A percentile compares a stretch with the other conserved stretches of the same genome.
Evolutionary conservation across 441 rosid genomes (phyloP).

Genomic region (Biscutella auriculata): DNA sequence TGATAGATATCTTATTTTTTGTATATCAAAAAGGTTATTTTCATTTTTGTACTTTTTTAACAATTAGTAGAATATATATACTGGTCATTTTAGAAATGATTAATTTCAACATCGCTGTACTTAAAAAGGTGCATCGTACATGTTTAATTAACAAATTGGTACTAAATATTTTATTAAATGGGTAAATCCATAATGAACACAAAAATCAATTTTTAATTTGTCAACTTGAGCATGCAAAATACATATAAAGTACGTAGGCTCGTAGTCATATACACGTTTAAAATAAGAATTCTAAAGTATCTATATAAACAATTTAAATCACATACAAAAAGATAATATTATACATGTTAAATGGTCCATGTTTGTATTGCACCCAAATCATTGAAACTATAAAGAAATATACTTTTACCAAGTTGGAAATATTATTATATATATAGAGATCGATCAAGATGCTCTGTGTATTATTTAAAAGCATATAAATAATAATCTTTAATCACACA

Average conservation of each 20-base stretch:
- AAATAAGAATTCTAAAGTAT: slow-evolving; percentile 3
- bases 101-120: too few relatives aligned
- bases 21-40: too few relatives aligned
- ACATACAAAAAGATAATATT: neutral
- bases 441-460: neutral
- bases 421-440: neutral
- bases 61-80: too few relatives aligned
- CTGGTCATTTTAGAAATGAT: too few relatives aligned
- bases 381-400: neutral
- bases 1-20: too few relatives aligned
- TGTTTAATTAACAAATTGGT: too few relatives aligned
- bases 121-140: too few relatives aligned
- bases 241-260: neutral
- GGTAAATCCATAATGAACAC: neutral
- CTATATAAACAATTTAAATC: neutral
- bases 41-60: too few relatives aligned
- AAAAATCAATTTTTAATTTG: too few relatives aligned
- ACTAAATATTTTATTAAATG: neutral
- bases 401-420: neutral
- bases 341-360: slow-evolving; percentile 9
- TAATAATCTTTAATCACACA: neutral
- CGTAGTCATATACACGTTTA: slow-evolving; percentile 10
- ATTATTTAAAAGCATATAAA: neutral
- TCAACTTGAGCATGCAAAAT: neutral
- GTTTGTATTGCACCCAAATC: neutral